Evolutionary conservation across 2,329 filamentous ascomycete genomes (phyloP), one percentile per base, ranked within the genome.

Genomic region (Thelonectria olida): DNA sequence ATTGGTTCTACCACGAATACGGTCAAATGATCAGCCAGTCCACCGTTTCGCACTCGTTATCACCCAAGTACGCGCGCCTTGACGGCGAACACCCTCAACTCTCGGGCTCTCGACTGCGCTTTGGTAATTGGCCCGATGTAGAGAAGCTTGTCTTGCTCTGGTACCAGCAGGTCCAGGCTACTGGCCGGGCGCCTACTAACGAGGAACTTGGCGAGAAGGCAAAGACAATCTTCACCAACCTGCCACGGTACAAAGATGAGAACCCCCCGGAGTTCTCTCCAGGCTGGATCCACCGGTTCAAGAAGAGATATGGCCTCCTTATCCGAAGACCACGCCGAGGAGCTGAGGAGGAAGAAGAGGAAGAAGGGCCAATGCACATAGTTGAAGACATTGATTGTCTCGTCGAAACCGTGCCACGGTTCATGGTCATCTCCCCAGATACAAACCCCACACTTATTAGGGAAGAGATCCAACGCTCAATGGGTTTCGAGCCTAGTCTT

Each of bases 241-340:
- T 88, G 25, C 85, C 85, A 15, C 84, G 85, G 17, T 88, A 88
- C 73, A 86, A 85, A 71, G 85, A 85, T 65, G 85, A 88, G 72
- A 75, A 75, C n/a, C 78, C 85, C 2, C 86, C 86, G 47, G 86
- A 88, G 73, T 88, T 88, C 72, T 88, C 85, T 0, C 86, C 86
- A 0, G 86, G 86, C 39, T 88, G 86, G 86, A 88, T 88, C 59
- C 86, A 88, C 67, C 81, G 86, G 34, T 88, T 88, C 76, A 88
- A 88, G 76, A 88, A 88, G 72, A 81, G 86, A 10, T 88, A 88
- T 61, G 85, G 85, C 0, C 78, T 88, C 15, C 77, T 88, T 17
- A 82, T 88, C 47, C 74, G 85, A 34, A 83, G 85, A 52, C 85
- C 87, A 67, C 82, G 85, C 19, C 81, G 85, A 1, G 82, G 9